These are phyloP conservation scores for Schwanniomyces occidentalis DNA, from an alignment of 805 yeast genomes.

Conservation along the genomic window DNA sequence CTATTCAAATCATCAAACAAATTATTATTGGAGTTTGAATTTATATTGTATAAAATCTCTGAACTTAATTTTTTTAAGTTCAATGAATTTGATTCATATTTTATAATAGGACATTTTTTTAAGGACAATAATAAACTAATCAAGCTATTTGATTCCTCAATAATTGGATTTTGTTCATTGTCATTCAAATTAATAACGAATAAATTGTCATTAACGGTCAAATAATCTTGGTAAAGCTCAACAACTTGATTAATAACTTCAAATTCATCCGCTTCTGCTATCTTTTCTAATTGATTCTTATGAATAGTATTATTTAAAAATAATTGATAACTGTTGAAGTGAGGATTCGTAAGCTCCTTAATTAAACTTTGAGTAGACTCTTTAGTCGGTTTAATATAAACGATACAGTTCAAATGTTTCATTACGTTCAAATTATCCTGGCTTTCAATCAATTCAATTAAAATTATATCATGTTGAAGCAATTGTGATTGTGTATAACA, in stretches of 20 bases:
- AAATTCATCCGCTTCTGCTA: constrained; percentile 88
- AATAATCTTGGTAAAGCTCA: constrained; percentile 84
- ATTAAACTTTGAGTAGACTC: constrained; percentile 60
- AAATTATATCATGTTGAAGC: constrained; percentile 77
- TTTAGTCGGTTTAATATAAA: constrained; percentile 72
- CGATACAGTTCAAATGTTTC: constrained; percentile 74
- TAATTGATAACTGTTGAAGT: constrained; percentile 73
- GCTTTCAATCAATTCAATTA: constrained; percentile 60
- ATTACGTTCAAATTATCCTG: constrained; percentile 64
- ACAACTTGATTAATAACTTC: constrained; percentile 76
- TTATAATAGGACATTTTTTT: constrained; percentile 74
- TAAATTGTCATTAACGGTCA: constrained; percentile 68
- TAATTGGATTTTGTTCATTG: constrained; percentile 10
- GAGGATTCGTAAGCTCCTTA: constrained; percentile 74
- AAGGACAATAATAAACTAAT: constrained; percentile 66
- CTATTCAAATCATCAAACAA: constrained; percentile 67
- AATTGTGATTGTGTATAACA: constrained; percentile 85
- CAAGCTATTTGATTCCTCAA: constrained; percentile 41
- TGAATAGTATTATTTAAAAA: constrained; percentile 75
- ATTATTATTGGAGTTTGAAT: constrained; percentile 52
- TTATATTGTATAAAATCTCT: constrained; percentile 59
- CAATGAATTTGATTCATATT: constrained; percentile 73
- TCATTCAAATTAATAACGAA: constrained; percentile 34
- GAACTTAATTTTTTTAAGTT: constrained; percentile 65
- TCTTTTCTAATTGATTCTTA: constrained; percentile 76